phyloP scores from a whole-genome alignment of 345 rosid genomes.

The Populus pruinosa region DNA sequence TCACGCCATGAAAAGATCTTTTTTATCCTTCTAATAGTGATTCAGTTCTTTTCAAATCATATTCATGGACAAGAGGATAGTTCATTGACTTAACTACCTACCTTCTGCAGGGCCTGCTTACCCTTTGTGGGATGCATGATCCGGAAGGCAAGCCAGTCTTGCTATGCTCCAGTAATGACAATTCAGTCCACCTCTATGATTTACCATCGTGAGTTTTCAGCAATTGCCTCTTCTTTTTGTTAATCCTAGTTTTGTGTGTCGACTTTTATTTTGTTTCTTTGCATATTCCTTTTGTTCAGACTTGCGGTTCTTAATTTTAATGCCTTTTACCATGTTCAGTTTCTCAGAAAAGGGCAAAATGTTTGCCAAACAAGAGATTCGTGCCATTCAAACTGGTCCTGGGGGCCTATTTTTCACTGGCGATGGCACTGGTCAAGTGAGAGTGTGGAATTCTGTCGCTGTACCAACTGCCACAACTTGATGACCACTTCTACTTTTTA shows the following conservation, averaged over 20 bases:
- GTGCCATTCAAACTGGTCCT: constrained; percentile 76
- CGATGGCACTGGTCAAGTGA: constrained; percentile 87
- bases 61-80: neutral
- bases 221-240: neutral
- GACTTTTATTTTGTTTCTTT: neutral
- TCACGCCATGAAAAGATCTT: neutral
- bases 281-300: neutral
- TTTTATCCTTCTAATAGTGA: neutral
- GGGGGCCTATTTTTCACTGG: constrained; percentile 89
- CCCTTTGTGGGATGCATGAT: constrained; percentile 78
- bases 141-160: constrained; percentile 77
- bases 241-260: neutral
- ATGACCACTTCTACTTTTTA: constrained; percentile 20
- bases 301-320: neutral
- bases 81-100: neutral
- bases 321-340: constrained; percentile 29
- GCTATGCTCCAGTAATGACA: constrained; percentile 79
- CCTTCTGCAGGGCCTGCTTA: constrained; percentile 65
- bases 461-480: constrained; percentile 34
- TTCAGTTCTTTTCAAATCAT: neutral
- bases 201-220: constrained; percentile 79
- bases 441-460: constrained; percentile 78
- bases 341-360: constrained; percentile 89
- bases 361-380: constrained; percentile 74
- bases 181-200: constrained; percentile 61